These are phyloP conservation scores for Lunularia cruciata DNA, from an alignment of 225 moss, liverwort and hornwort genomes.

Conservation along the genomic window DNA sequence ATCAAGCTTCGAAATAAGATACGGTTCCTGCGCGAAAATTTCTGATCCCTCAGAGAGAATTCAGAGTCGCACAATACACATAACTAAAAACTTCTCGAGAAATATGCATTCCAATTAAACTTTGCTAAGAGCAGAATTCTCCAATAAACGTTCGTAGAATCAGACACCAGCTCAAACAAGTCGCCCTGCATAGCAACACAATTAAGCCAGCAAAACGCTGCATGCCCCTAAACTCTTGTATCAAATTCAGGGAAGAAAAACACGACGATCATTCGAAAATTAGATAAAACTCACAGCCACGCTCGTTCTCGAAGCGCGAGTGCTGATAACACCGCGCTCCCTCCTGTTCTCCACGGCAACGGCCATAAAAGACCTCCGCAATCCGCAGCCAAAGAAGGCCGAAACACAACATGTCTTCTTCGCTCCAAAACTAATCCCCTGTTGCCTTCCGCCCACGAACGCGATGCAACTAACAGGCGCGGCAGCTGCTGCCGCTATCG, in stretches of 20 bases:
- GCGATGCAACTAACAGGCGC: not conserved
- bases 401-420: not conserved
- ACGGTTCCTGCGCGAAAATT: slow-evolving; percentile 39
- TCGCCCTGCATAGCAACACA: too few species aligned
- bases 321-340: not conserved
- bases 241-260: not conserved
- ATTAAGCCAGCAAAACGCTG: not conserved
- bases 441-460: not conserved
- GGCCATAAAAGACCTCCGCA: not conserved
- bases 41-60: not conserved
- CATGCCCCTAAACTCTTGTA: not conserved
- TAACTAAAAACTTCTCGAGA: not conserved
- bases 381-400: not conserved
- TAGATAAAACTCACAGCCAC: not conserved
- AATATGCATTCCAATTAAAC: not conserved
- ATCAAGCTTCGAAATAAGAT: slow-evolving; percentile 73
- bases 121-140: not conserved
- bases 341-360: not conserved
- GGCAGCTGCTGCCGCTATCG: slow-evolving; percentile 1
- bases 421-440: not conserved
- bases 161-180: not conserved
- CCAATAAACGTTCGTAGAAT: not conserved
- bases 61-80: not conserved
- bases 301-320: slow-evolving; percentile 1
- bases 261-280: not conserved